These are phyloP conservation scores for Gentiana dahurica DNA, from an alignment of 257 asterid genomes.

Conservation along the genomic window DNA sequence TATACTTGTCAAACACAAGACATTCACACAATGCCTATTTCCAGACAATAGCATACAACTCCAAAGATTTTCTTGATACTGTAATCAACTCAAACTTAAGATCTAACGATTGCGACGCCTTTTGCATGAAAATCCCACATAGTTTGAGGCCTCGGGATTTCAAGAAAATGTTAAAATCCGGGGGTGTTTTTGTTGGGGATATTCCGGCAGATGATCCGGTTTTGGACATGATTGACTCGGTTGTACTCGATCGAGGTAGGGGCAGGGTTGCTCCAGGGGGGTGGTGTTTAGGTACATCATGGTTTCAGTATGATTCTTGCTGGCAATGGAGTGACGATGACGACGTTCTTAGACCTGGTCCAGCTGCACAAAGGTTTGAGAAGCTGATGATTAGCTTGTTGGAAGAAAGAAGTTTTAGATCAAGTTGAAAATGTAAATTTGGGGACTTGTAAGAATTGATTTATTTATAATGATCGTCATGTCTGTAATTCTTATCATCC, in stretches of 20 bases:
- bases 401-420: conserved; percentile 6
- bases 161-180: conserved; percentile 12
- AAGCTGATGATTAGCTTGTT: conserved; percentile 20
- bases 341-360: conserved; percentile 27
- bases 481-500: neutral
- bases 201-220: conserved; percentile 15
- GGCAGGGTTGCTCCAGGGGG: conserved; percentile 29
- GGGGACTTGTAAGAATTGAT: neutral
- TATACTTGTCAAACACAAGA: conserved; percentile 32
- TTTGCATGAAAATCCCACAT: conserved; percentile 1
- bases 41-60: conserved; percentile 32
- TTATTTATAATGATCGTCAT: neutral
- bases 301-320: conserved; percentile 26
- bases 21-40: conserved; percentile 28
- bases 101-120: neutral
- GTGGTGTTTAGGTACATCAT: conserved; percentile 32
- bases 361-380: conserved; percentile 23
- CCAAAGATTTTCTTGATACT: conserved; percentile 17
- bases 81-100: conserved; percentile 34
- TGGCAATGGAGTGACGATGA: conserved; percentile 24
- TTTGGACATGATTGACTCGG: conserved; percentile 27
- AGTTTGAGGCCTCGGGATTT: conserved; percentile 6
- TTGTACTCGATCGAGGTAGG: conserved; percentile 17
- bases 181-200: conserved; percentile 28
- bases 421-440: neutral